Conservation (phyloP, 2,329 filamentous ascomycete species). For the Apiospora aurea region DNA sequence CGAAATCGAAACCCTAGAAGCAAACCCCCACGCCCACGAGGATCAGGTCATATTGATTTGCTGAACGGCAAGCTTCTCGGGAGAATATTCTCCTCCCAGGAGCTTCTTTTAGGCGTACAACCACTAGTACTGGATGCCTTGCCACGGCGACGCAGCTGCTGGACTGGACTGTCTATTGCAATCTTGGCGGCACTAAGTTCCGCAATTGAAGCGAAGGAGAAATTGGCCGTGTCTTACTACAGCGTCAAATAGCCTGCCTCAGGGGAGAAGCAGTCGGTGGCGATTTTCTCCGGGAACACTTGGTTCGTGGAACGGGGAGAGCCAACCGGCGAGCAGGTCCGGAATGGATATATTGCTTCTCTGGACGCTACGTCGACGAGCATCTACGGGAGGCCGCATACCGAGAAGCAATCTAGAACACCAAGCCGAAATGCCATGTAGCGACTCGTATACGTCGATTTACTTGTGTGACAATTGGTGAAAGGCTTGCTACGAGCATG, state of each 20-base stretch:
- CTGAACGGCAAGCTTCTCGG: background rate
- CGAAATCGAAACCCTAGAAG: background rate
- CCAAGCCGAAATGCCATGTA: background rate
- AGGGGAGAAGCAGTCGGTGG: background rate
- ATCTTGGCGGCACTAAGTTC: background rate
- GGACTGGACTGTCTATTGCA: background rate
- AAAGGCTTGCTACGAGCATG: background rate
- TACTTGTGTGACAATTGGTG: background rate
- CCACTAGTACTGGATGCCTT: background rate
- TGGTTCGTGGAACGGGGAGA: background rate
- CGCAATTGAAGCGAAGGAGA: background rate
- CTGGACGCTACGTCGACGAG: background rate
- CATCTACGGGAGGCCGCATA: conserved; percentile 5
- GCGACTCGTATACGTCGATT: background rate
- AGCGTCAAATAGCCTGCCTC: too few species aligned
- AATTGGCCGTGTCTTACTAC: background rate
- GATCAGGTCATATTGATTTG: background rate
- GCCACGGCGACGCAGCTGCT: background rate
- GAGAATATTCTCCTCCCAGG: background rate
- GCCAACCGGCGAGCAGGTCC: background rate
- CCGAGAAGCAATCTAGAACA: conserved; percentile 1
- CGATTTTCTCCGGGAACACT: background rate
- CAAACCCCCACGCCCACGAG: background rate
- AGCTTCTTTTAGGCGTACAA: background rate
- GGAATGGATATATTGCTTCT: conserved; percentile 1